Conservation (phyloP, 192 early-diverging fungal species). For the Dissophora ornata region DNA sequence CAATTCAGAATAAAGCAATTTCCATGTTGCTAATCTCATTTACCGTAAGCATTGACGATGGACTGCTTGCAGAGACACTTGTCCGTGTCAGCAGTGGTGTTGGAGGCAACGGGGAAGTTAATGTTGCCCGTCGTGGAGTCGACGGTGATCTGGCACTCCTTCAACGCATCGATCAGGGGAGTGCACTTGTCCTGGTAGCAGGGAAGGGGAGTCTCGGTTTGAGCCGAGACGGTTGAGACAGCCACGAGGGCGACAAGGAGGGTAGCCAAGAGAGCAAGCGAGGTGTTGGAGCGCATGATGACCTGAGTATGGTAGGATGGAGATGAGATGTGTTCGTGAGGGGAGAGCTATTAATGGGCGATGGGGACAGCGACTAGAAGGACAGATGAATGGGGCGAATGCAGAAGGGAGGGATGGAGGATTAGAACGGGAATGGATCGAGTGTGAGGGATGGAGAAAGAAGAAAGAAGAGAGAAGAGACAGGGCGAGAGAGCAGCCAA, state of each 20-base stretch:
- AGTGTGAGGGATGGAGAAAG: slow-evolving; percentile 11
- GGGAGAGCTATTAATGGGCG: background rate
- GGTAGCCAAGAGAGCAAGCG: slow-evolving; percentile 12
- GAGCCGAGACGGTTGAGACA: slow-evolving; percentile 38
- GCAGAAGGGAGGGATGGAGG: slow-evolving; percentile 4
- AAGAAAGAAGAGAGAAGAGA: slow-evolving; percentile 6
- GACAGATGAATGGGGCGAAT: background rate
- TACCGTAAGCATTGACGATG: slow-evolving; percentile 45
- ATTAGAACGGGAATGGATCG: slow-evolving; percentile 2
- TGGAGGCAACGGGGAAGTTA: slow-evolving; percentile 37
- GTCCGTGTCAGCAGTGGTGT: slow-evolving; percentile 31
- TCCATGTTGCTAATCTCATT: background rate
- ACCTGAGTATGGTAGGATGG: slow-evolving; percentile 1
- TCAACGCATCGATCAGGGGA: slow-evolving; percentile 25
- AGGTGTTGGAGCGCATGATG: slow-evolving; percentile 38
- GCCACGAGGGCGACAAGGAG: slow-evolving; percentile 22
- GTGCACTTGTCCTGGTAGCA: slow-evolving; percentile 42
- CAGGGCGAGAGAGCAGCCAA: no score
- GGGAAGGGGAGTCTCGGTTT: slow-evolving; percentile 28
- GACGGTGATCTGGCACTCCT: slow-evolving; percentile 38
- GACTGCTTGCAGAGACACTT: slow-evolving; percentile 54
- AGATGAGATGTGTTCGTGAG: background rate
- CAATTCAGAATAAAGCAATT: background rate
- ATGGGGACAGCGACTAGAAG: background rate
- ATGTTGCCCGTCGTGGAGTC: slow-evolving; percentile 40